Percentiles rank a stretch among this genome's conserved stretches.
phyloP scores from a whole-genome alignment of 495 filamentous ascomycete species.

The Talaromyces thailandensis region DNA sequence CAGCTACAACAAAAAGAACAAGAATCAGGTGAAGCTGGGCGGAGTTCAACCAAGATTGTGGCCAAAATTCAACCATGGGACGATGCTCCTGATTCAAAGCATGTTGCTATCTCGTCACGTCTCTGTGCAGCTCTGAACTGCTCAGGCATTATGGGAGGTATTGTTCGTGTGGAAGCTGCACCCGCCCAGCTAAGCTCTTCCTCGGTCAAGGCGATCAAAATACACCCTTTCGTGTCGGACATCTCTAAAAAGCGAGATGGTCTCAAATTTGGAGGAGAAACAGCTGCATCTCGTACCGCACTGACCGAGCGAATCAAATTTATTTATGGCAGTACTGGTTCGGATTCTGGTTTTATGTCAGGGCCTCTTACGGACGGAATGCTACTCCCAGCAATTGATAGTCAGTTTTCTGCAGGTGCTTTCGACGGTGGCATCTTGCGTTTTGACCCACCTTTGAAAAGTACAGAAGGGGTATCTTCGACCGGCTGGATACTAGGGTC shows the following conservation, averaged over 20 bases:
- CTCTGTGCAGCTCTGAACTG: conserved; percentile 64
- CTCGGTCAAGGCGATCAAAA: conserved; percentile 48
- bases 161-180: conserved; percentile 74
- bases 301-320: conserved; percentile 45
- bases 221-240: conserved; percentile 65
- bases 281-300: conserved; percentile 64
- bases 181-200: conserved; percentile 48
- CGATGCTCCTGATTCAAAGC: conserved; percentile 72
- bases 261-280: conserved; percentile 82
- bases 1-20: conserved; percentile 53
- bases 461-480: conserved; percentile 33
- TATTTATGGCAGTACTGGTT: conserved; percentile 29
- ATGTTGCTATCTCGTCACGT: conserved; percentile 65
- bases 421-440: conserved; percentile 65
- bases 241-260: conserved; percentile 46
- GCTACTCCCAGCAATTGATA: conserved; percentile 47
- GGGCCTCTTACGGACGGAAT: conserved; percentile 88
- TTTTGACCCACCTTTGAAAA: conserved; percentile 54
- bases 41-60: conserved; percentile 60
- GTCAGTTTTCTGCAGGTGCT: conserved; percentile 24
- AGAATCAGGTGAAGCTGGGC: conserved; percentile 45
- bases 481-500: conserved; percentile 69
- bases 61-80: conserved; percentile 73
- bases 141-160: conserved; percentile 71
- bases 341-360: conserved; percentile 52